Conservation (phyloP, 1,284 basidiomycete species). For the Phellopilus nigrolimitatus region DNA sequence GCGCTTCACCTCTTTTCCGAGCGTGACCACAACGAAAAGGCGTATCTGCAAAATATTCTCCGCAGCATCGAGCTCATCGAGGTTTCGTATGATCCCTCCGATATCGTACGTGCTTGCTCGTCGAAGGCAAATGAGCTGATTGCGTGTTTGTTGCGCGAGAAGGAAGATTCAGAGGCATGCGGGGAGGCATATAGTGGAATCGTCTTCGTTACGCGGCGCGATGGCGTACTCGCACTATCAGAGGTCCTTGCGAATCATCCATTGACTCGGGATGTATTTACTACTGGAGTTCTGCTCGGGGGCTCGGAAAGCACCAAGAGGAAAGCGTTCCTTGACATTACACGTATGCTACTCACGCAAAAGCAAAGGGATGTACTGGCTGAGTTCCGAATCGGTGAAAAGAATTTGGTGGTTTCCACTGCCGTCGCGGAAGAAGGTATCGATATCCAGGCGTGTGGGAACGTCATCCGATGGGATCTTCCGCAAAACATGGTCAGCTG, state of each 20-base stretch:
- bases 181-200: slow-evolving; percentile 63
- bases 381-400: slow-evolving; percentile 64
- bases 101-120: slow-evolving; percentile 46
- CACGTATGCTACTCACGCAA: slow-evolving; percentile 48
- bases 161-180: slow-evolving; percentile 42
- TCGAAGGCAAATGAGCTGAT: slow-evolving; percentile 57
- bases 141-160: slow-evolving; percentile 49
- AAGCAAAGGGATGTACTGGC: slow-evolving; percentile 49
- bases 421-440: slow-evolving; percentile 83
- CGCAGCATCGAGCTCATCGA: slow-evolving; percentile 37
- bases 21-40: slow-evolving; percentile 52
- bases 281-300: slow-evolving; percentile 57
- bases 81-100: slow-evolving; percentile 43
- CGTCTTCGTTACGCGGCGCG: slow-evolving; percentile 70
- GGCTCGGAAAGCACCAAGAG: slow-evolving; percentile 52
- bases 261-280: slow-evolving; percentile 43
- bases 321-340: slow-evolving; percentile 64
- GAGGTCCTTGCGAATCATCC: slow-evolving; percentile 59
- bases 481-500: slow-evolving; percentile 73
- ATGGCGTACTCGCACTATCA: slow-evolving; percentile 60
- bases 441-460: slow-evolving; percentile 76
- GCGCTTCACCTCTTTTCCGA: slow-evolving; percentile 37
- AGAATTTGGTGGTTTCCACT: slow-evolving; percentile 74
- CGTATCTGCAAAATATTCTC: slow-evolving; percentile 50
- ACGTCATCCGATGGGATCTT: slow-evolving; percentile 69